Percentiles rank a stretch among this genome's conserved stretches.
These are phyloP conservation scores for Herpotrichia juniperi DNA, from an alignment of 2,329 filamentous ascomycete species.

Conservation along the genomic window DNA sequence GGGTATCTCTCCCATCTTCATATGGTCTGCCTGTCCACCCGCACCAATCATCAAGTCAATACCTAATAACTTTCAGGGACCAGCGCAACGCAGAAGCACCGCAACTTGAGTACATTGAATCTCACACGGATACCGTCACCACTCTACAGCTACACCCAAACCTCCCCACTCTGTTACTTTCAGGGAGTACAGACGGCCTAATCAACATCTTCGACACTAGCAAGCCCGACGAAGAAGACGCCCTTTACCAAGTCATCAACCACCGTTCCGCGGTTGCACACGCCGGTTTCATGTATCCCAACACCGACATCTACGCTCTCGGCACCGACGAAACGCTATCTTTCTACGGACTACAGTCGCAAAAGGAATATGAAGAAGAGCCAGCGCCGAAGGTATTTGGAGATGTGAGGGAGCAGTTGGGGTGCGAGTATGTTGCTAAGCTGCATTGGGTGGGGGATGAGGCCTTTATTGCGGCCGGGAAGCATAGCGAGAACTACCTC, in stretches of 20 bases:
- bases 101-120: conserved; percentile 50
- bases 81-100: conserved; percentile 46
- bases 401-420: conserved; percentile 69
- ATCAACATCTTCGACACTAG: conserved; percentile 77
- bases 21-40: conserved; percentile 33
- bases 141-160: conserved; percentile 67
- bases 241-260: conserved; percentile 78
- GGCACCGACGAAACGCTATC: conserved; percentile 81
- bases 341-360: conserved; percentile 72
- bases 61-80: conserved; percentile 40
- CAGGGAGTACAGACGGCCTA: conserved; percentile 79
- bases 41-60: not conserved
- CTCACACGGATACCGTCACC: conserved; percentile 65
- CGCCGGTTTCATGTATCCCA: conserved; percentile 69
- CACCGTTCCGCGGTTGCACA: conserved; percentile 76
- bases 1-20: conserved; percentile 43
- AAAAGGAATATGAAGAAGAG: conserved; percentile 63
- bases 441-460: conserved; percentile 66
- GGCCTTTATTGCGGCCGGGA: conserved; percentile 68
- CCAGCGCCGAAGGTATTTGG: conserved; percentile 61
- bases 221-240: conserved; percentile 71
- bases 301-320: conserved; percentile 66
- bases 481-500: conserved; percentile 52
- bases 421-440: conserved; percentile 76
- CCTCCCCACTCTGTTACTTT: conserved; percentile 68